phyloP scores from a whole-genome alignment of 1,284 basidiomycete species.

The Leccinum idahoense region DNA sequence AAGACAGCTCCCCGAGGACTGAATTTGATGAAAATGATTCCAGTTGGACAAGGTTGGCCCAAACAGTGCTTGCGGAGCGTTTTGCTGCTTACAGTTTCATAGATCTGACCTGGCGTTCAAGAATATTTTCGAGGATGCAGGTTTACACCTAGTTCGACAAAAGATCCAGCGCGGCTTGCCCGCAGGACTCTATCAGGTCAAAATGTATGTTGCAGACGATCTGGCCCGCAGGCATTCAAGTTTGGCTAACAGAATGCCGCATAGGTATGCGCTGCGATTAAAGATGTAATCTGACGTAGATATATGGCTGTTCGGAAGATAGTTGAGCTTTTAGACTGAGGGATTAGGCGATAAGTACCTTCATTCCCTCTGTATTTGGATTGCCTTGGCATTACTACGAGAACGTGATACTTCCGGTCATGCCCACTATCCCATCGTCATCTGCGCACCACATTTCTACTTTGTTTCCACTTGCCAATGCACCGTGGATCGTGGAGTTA shows the following conservation, averaged over 20 bases:
- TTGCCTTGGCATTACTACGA: conserved; percentile 8
- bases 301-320: not conserved
- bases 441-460: conserved; percentile 52
- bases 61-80: not conserved
- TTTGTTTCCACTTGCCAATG: conserved; percentile 37
- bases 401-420: conserved; percentile 52
- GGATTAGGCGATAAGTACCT: not conserved
- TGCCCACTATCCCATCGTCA: conserved; percentile 62
- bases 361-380: too few relatives aligned
- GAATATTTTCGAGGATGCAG: conserved; percentile 63
- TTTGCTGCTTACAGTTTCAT: conserved; percentile 8
- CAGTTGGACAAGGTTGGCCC: conserved; percentile 70
- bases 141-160: conserved; percentile 63
- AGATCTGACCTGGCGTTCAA: conserved; percentile 87
- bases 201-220: conserved; percentile 59
- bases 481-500: conserved; percentile 50
- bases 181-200: conserved; percentile 73
- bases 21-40: conserved; percentile 85
- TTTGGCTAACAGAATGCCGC: conserved; percentile 4
- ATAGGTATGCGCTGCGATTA: conserved; percentile 53
- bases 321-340: not conserved
- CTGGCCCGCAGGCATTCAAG: not conserved
- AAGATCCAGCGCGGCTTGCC: conserved; percentile 78
- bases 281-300: conserved; percentile 5
- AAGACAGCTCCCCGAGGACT: conserved; percentile 54